A percentile compares a stretch with the other conserved stretches of the same genome.
These are phyloP conservation scores for Aspergillus awamori DNA, from an alignment of 2,329 filamentous ascomycete genomes.

Conservation along the genomic window DNA sequence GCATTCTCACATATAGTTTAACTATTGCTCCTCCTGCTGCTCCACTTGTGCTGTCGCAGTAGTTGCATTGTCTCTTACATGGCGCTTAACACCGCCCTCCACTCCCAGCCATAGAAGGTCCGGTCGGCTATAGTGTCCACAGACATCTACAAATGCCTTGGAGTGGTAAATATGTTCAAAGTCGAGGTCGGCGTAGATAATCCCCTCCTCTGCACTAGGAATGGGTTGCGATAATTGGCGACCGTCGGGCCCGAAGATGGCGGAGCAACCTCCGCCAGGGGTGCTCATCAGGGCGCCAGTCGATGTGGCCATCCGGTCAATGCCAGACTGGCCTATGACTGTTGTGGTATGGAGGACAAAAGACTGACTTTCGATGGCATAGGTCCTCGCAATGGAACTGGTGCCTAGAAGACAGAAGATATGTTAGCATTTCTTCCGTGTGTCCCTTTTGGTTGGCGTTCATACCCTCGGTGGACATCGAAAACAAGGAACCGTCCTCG, in stretches of 20 bases:
- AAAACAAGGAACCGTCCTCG: constrained; percentile 29
- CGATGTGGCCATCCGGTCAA: constrained; percentile 45
- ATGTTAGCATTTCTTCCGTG: not conserved
- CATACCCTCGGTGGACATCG: constrained; percentile 36
- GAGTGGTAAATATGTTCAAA: constrained; percentile 45
- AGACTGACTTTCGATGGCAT: constrained; percentile 59
- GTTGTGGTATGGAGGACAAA: constrained; percentile 59
- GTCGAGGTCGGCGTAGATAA: constrained; percentile 55
- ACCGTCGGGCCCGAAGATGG: constrained; percentile 57
- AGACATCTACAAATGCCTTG: constrained; percentile 10
- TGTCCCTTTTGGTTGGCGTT: too few relatives aligned
- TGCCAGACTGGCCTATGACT: constrained; percentile 50
- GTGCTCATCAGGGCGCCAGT: constrained; percentile 45
- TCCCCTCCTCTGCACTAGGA: constrained; percentile 45
- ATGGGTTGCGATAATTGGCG: constrained; percentile 46
- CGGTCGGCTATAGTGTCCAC: constrained; percentile 14
- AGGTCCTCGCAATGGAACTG: constrained; percentile 53
- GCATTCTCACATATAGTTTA: not conserved
- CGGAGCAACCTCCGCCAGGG: constrained; percentile 50
- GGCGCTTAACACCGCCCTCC: not conserved
- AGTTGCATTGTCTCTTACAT: not conserved
- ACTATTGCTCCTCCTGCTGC: not conserved
- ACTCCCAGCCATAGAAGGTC: constrained; percentile 13
- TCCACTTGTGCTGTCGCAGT: not conserved
- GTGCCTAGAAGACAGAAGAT: constrained; percentile 23